A percentile compares a stretch with the other conserved stretches of the same genome.
Conservation (phyloP, 2,329 filamentous ascomycete genomes). For the Arthroderma uncinatum region DNA sequence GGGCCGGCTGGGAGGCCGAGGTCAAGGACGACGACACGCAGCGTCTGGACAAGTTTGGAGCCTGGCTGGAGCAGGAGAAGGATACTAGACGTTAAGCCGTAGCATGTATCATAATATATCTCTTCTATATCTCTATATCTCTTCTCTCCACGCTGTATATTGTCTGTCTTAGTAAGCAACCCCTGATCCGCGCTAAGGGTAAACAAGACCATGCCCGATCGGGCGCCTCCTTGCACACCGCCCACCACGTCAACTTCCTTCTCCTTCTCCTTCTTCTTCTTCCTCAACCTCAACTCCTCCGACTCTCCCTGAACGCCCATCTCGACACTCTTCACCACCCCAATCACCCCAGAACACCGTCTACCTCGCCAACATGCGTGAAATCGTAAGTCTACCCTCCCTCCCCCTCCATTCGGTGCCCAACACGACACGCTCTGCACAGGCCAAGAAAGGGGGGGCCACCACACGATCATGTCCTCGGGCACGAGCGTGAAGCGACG, state of each 20-base stretch:
- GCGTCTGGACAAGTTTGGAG: slow-evolving; percentile 40
- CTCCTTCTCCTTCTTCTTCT: slow-evolving; percentile 18
- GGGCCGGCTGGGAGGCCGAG: slow-evolving; percentile 32
- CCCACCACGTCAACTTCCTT: slow-evolving; percentile 19
- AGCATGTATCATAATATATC: too few species aligned
- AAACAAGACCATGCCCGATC: slow-evolving; percentile 1
- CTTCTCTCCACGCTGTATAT: not conserved
- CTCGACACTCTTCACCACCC: slow-evolving; percentile 11
- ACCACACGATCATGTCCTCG: not conserved
- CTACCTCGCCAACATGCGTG: slow-evolving; percentile 51
- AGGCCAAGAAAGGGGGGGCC: slow-evolving; percentile 16
- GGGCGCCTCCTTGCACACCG: slow-evolving; percentile 19
- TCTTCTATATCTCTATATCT: not conserved
- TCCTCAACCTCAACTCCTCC: slow-evolving; percentile 6
- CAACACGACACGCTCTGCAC: slow-evolving; percentile 6
- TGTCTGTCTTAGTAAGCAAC: not conserved
- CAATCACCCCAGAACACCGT: slow-evolving; percentile 10
- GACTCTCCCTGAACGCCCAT: slow-evolving; percentile 14
- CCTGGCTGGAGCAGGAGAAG: slow-evolving; percentile 29
- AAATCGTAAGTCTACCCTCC: slow-evolving; percentile 50
- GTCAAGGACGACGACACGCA: slow-evolving; percentile 34
- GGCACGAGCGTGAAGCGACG: slow-evolving; percentile 7
- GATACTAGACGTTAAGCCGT: too few species aligned
- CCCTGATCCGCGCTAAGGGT: not conserved
- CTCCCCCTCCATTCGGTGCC: slow-evolving; percentile 3